These are phyloP conservation scores for Melastoma candidum DNA, from an alignment of 441 rosid species.

Conservation along the genomic window DNA sequence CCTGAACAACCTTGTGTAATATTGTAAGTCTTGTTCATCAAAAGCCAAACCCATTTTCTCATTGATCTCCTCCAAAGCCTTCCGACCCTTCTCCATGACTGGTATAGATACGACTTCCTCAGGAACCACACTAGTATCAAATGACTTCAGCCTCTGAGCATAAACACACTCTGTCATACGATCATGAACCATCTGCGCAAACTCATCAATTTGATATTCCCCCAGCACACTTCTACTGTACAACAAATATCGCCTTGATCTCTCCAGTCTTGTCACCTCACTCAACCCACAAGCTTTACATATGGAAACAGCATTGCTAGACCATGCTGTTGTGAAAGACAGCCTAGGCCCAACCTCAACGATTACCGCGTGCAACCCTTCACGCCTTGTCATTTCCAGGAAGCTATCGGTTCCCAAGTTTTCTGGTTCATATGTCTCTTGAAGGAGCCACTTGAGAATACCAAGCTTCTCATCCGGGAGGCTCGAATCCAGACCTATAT, in stretches of 20 bases:
- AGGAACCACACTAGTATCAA: conserved; percentile 57
- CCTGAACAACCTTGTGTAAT: conserved; percentile 62
- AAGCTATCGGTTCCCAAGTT: conserved; percentile 68
- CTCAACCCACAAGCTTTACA: conserved; percentile 69
- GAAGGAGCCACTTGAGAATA: conserved; percentile 76
- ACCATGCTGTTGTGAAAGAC: conserved; percentile 97
- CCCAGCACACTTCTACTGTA: conserved; percentile 44
- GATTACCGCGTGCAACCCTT: conserved; percentile 44
- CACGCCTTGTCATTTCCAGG: conserved; percentile 65
- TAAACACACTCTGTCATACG: conserved; percentile 88
- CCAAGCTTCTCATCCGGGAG: conserved; percentile 41
- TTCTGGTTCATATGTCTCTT: conserved; percentile 88
- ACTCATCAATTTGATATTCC: conserved; percentile 48
- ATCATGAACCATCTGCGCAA: conserved; percentile 80
- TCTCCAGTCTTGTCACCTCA: conserved; percentile 79
- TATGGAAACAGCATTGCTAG: conserved; percentile 83
- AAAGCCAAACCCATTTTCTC: conserved; percentile 89
- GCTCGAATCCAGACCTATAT: conserved; percentile 44
- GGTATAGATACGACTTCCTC: conserved; percentile 69
- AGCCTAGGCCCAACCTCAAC: conserved; percentile 88
- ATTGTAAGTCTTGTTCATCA: conserved; percentile 92
- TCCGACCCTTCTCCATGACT: conserved; percentile 78
- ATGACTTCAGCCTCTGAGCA: conserved; percentile 46
- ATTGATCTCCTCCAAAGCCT: conserved; percentile 86
- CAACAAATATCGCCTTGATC: conserved; percentile 77